These are phyloP conservation scores for Vitis cinerea DNA, from an alignment of 164 flowering plant genomes.

Conservation along the genomic window DNA sequence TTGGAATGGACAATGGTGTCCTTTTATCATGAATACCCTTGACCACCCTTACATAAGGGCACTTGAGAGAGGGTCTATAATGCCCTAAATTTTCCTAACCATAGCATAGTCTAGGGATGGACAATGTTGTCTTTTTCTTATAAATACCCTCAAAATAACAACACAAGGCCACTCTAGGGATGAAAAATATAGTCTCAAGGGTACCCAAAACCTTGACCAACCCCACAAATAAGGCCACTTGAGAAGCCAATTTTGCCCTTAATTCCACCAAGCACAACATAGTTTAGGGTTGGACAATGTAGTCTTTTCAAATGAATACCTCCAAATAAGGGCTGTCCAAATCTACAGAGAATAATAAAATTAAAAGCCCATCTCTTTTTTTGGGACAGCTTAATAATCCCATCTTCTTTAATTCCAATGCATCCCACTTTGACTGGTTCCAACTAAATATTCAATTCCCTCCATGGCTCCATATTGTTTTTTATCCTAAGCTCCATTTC, in stretches of 20 bases:
- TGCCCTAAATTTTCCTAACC: no score
- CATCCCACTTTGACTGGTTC: constrained; percentile 19
- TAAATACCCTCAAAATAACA: no score
- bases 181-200: no score
- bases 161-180: no score
- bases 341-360: not conserved
- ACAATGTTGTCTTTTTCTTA: no score
- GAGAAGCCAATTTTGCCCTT: not conserved
- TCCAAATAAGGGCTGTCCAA: not conserved
- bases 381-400: constrained; percentile 2
- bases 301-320: not conserved
- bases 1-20: no score
- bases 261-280: not conserved
- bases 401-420: not conserved
- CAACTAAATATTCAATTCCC: not conserved
- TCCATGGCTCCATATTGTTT: not conserved
- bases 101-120: no score
- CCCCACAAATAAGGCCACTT: no score
- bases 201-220: no score
- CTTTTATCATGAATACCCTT: no score
- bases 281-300: not conserved
- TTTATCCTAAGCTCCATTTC: constrained; percentile 13
- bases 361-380: constrained; percentile 3
- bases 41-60: no score
- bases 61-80: no score